A percentile compares a stretch with the other conserved stretches of the same genome.
These are phyloP conservation scores for Clavaria fumosa DNA, from an alignment of 768 basidiomycete genomes.

Conservation along the genomic window DNA sequence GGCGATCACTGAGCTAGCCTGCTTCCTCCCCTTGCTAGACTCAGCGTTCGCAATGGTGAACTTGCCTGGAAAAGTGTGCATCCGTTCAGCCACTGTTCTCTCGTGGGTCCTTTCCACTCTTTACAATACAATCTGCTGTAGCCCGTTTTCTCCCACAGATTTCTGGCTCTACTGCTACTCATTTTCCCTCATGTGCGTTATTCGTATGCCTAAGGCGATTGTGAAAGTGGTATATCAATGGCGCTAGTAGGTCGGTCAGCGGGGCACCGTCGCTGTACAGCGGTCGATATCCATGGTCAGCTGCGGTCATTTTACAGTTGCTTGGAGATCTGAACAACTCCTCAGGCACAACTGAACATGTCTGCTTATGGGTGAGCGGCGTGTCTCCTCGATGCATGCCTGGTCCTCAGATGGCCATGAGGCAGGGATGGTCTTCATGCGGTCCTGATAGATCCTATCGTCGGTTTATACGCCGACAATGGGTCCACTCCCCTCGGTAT, in stretches of 20 bases:
- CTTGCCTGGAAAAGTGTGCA: constrained; percentile 67
- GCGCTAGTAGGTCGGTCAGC: constrained; percentile 57
- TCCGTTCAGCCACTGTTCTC: constrained; percentile 60
- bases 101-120: constrained; percentile 23
- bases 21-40: too few relatives aligned
- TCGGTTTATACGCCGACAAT: constrained; percentile 52
- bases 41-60: constrained; percentile 10
- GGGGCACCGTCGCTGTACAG: constrained; percentile 59
- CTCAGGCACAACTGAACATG: constrained; percentile 51
- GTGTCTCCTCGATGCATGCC: constrained; percentile 20
- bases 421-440: too few relatives aligned
- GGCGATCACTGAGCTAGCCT: too few relatives aligned
- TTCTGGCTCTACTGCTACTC: constrained; percentile 43
- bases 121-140: constrained; percentile 11
- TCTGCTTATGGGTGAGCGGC: constrained; percentile 50
- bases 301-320: constrained; percentile 4
- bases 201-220: constrained; percentile 5
- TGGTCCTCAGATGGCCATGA: constrained; percentile 33
- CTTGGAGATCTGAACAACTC: constrained; percentile 1
- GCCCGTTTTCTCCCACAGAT: constrained; percentile 18
- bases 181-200: constrained; percentile 67
- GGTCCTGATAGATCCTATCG: constrained; percentile 53
- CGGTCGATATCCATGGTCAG: constrained; percentile 59
- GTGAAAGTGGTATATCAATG: constrained; percentile 13
- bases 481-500: constrained; percentile 42